phyloP scores from a whole-genome alignment of 331 rosid species.

The Quercus tomentella region DNA sequence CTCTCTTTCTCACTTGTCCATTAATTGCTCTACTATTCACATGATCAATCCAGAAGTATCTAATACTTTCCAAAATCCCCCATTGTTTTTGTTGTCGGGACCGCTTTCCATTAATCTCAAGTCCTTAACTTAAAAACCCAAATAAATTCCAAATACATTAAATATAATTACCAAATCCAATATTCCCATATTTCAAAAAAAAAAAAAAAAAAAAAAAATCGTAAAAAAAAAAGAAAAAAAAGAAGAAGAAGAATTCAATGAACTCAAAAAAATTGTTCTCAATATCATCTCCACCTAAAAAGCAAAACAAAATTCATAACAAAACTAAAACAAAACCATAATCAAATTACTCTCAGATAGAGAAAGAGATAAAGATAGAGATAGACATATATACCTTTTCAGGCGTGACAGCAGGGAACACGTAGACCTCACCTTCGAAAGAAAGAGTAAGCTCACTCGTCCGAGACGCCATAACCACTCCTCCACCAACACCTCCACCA shows the following conservation, averaged over 20 bases:
- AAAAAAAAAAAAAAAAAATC: not conserved
- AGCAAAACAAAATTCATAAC: not conserved
- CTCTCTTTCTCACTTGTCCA: too few species aligned
- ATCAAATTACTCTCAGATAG: not conserved
- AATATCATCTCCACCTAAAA: not conserved
- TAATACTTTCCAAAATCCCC: not conserved
- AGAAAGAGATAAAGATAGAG: not conserved
- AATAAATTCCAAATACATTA: not conserved
- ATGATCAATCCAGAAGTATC: too few species aligned
- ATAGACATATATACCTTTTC: conserved; percentile 53
- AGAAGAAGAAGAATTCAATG: not conserved
- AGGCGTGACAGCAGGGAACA: conserved; percentile 88
- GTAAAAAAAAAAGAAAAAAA: not conserved
- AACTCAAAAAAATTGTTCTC: not conserved
- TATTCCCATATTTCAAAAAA: not conserved
- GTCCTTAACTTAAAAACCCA: not conserved
- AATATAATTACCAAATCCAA: not conserved
- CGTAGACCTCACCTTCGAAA: conserved; percentile 95
- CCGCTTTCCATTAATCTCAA: not conserved
- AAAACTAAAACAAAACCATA: not conserved
- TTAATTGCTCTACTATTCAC: too few species aligned
- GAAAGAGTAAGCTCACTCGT: conserved; percentile 94
- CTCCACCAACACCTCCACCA: not conserved
- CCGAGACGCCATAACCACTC: conserved; percentile 45
- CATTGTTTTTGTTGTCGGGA: not conserved